Evolutionary conservation across 1,139 yeast species (phyloP), one percentile per base, ranked within the genome.

Genomic region (Saccharomyces hybrid): DNA sequence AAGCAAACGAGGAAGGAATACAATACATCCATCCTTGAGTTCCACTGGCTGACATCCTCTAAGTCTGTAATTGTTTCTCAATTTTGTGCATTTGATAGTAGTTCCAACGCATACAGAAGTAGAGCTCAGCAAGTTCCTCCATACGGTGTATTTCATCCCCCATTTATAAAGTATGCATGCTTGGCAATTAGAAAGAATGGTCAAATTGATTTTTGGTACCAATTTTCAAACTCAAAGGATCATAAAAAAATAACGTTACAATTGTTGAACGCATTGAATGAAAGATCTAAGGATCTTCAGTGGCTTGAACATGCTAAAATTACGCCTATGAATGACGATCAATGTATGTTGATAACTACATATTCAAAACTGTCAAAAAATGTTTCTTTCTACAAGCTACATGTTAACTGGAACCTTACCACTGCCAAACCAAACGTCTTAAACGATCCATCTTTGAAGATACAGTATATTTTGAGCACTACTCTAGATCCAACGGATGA

Each of bases 191-290:
- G 73, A 55, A 64, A 62, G 50, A 69, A 68, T 54, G 72, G 72
- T 24, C 70, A 69, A 50, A 57, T 69, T 31, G 71, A 67, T 53
- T 66, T 70, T 50, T 70, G 73, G 73, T 70, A 69, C 52, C 72
- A 70, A 55, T 67, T 70, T 51, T 70, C 72, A 7, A 70, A 70
- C 54, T 69, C 73, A 1, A 68, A 68, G 50, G 71, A 68, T 52
- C 71, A 68, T 53, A 70, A 69, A 52, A 70, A 70, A 53, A 65
- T 68, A 2, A 65, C 70, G 1, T 52, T 68, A 31, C 71, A 68
- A 44, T 50, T 69, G 11, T 56, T 61, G 44, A 57, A 58, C 38
- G 49, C 59, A 8, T 62, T 61, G 21, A 61, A 63, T 42, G 60
- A 60, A 47, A 58, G 64, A 21, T 54, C 54, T 12, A 66, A 65